Conservation (phyloP, 148 eudicot genomes). For the Spergularia marina region DNA sequence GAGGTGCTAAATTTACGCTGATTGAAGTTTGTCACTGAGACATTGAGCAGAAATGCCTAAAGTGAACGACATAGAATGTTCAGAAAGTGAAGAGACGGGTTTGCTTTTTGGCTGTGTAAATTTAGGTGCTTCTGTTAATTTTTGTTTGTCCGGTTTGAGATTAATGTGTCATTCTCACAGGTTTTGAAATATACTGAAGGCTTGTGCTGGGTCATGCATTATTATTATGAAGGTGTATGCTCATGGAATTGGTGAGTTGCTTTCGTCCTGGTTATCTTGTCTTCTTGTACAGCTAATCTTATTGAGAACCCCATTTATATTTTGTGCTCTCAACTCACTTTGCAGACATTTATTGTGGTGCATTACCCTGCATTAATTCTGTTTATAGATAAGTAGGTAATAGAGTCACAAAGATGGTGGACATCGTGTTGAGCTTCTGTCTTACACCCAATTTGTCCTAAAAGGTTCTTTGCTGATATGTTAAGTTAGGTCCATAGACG, state of each 20-base stretch:
- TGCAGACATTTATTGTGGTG: neutral
- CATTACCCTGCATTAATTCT: neutral
- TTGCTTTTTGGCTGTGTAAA: too few relatives aligned
- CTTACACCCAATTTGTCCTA: neutral
- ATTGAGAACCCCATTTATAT: neutral
- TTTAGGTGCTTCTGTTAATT: neutral
- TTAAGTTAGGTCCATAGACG: too few relatives aligned
- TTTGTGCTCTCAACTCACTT: neutral
- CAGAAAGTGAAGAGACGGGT: neutral
- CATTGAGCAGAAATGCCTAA: too few relatives aligned
- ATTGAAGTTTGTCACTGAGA: neutral
- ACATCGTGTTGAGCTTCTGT: neutral
- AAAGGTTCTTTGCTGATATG: too few relatives aligned
- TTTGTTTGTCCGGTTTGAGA: neutral
- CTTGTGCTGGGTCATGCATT: conserved; percentile 97
- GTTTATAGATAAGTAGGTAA: neutral
- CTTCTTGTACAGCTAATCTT: neutral
- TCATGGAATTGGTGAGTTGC: conserved; percentile 86
- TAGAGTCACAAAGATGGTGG: neutral
- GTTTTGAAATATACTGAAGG: conserved; percentile 83
- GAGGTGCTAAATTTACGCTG: neutral
- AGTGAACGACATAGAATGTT: too few relatives aligned
- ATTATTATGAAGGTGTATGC: conserved; percentile 98
- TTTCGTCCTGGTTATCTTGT: neutral
- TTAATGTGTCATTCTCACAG: conserved; percentile 36